phyloP scores from a whole-genome alignment of 2,329 filamentous ascomycete genomes.

The Ascochyta rabiei region DNA sequence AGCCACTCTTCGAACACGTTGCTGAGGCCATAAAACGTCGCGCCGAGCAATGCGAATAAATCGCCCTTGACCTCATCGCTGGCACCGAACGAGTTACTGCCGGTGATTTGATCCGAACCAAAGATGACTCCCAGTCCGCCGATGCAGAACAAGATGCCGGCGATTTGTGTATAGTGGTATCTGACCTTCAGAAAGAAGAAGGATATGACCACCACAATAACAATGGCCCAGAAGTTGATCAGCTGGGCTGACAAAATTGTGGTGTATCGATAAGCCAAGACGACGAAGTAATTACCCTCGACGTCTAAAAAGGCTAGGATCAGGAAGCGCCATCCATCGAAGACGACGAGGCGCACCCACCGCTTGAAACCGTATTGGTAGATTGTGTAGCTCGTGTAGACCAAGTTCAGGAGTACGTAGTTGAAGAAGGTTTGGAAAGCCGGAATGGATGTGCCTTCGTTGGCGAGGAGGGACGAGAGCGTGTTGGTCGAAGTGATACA shows the following conservation, averaged over 20 bases:
- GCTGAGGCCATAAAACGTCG: constrained; percentile 86
- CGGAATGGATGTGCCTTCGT: constrained; percentile 77
- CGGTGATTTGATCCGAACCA: constrained; percentile 83
- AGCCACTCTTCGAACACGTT: constrained; percentile 97
- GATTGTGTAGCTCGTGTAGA: constrained; percentile 82
- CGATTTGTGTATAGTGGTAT: constrained; percentile 84
- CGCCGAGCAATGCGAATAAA: constrained; percentile 86
- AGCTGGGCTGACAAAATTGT: constrained; percentile 92
- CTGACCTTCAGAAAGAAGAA: constrained; percentile 84
- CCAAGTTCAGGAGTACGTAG: constrained; percentile 80
- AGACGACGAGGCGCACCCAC: constrained; percentile 67
- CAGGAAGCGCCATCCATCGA: constrained; percentile 88
- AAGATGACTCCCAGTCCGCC: constrained; percentile 89
- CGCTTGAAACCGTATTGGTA: constrained; percentile 77
- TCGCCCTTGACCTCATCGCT: constrained; percentile 86
- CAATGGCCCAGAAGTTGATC: constrained; percentile 98
- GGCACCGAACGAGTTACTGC: constrained; percentile 70
- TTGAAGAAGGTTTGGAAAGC: constrained; percentile 97
- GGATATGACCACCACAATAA: constrained; percentile 85
- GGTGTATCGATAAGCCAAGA: constrained; percentile 86
- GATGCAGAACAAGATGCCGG: constrained; percentile 87
- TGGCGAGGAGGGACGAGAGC: constrained; percentile 76
- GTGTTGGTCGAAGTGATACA: constrained; percentile 95
- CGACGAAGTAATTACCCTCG: constrained; percentile 97
- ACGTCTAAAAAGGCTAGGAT: constrained; percentile 94